Evolutionary conservation across 257 asterid genomes (phyloP).

Genomic region (Solanum pinnatisectum): DNA sequence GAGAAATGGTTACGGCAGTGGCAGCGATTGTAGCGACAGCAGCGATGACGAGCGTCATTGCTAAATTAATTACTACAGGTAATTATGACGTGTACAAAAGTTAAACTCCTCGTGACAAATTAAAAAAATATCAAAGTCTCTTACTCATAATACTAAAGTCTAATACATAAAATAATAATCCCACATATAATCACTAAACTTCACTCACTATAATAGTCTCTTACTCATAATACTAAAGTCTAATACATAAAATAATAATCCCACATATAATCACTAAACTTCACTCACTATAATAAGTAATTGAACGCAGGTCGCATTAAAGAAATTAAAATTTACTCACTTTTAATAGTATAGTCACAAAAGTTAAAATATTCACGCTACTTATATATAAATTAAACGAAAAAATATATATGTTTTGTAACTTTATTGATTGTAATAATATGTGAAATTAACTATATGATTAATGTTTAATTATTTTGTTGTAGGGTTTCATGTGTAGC

Average conservation of each 20-base stretch:
- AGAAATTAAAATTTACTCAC: background rate
- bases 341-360: too few relatives aligned
- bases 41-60: background rate
- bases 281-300: background rate
- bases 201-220: too few relatives aligned
- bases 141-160: background rate
- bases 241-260: background rate
- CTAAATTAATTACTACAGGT: background rate
- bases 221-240: background rate
- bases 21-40: background rate
- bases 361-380: background rate
- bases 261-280: background rate
- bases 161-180: background rate
- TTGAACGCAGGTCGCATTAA: background rate
- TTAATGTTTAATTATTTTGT: background rate
- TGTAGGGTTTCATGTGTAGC: background rate
- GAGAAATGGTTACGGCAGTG: background rate
- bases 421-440: background rate
- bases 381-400: background rate
- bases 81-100: background rate
- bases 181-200: background rate
- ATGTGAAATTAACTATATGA: background rate
- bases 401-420: background rate
- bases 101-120: background rate
- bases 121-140: background rate